A percentile compares a stretch with the other conserved stretches of the same genome.
Conservation (phyloP, 768 basidiomycete species). For the Russula olivacea region DNA sequence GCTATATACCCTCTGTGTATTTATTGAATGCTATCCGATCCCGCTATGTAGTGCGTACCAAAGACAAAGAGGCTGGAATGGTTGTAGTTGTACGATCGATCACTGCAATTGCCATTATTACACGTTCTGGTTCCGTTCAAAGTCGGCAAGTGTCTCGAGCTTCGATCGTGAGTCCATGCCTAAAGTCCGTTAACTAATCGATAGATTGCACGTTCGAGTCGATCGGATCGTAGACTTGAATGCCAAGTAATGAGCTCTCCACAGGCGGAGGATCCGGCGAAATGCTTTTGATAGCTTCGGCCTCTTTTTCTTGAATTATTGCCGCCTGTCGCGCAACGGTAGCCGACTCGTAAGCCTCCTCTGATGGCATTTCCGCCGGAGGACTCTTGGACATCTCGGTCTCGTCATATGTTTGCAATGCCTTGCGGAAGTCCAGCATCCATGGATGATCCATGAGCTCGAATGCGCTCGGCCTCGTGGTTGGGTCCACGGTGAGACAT, state of each 20-base stretch:
- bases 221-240: not conserved
- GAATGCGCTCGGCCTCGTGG: slow-evolving; percentile 72
- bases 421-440: slow-evolving; percentile 79
- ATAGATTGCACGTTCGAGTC: not conserved
- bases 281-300: slow-evolving; percentile 46
- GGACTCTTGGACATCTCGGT: slow-evolving; percentile 49
- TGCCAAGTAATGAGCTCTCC: slow-evolving; percentile 22
- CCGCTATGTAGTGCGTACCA: not conserved
- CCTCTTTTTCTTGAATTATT: slow-evolving; percentile 53
- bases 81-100: not conserved
- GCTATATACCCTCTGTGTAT: not conserved
- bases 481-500: slow-evolving; percentile 84
- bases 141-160: too few relatives aligned
- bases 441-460: slow-evolving; percentile 87
- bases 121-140: too few relatives aligned
- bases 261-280: slow-evolving; percentile 48
- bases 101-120: not conserved
- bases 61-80: not conserved
- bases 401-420: slow-evolving; percentile 62
- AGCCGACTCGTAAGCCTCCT: slow-evolving; percentile 46
- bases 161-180: not conserved
- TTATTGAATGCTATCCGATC: not conserved
- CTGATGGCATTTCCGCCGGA: slow-evolving; percentile 41
- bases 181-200: not conserved
- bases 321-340: slow-evolving; percentile 52